Evolutionary conservation across 768 basidiomycete genomes (phyloP).

Genomic region (Sistotremastrum suecicum): DNA sequence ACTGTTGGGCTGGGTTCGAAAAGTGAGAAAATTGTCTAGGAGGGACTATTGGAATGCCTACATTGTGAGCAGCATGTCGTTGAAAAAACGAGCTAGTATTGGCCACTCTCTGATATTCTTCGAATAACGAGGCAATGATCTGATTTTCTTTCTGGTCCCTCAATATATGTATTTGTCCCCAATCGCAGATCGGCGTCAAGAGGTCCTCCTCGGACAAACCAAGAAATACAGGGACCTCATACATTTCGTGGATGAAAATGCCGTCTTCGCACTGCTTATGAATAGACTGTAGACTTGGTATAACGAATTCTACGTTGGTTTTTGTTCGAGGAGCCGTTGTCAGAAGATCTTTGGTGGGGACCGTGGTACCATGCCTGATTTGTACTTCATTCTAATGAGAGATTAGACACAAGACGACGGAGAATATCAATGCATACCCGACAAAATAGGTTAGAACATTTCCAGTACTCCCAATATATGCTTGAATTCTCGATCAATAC

Average conservation of each 20-base stretch:
- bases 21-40: neutral
- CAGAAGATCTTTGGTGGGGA: neutral
- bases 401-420: slow-evolving; percentile 27
- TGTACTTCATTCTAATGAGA: neutral
- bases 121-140: slow-evolving; percentile 27
- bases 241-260: neutral
- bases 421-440: slow-evolving; percentile 12
- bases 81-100: slow-evolving; percentile 44
- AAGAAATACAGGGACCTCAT: neutral
- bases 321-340: slow-evolving; percentile 9
- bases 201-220: neutral
- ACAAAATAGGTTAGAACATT: slow-evolving; percentile 29
- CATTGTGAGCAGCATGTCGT: slow-evolving; percentile 56
- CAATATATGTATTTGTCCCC: slow-evolving; percentile 51
- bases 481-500: slow-evolving; percentile 21
- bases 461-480: slow-evolving; percentile 62
- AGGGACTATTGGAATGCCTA: slow-evolving; percentile 19
- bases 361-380: neutral
- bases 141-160: slow-evolving; percentile 31
- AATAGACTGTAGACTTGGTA: slow-evolving; percentile 22
- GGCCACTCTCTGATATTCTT: slow-evolving; percentile 55
- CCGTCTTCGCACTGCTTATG: slow-evolving; percentile 17
- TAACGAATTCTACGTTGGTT: slow-evolving; percentile 12
- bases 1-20: slow-evolving; percentile 25
- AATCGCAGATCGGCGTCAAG: slow-evolving; percentile 12